phyloP scores from a whole-genome alignment of 139 green algal genomes.

The Zygnema circumcarinatum region DNA sequence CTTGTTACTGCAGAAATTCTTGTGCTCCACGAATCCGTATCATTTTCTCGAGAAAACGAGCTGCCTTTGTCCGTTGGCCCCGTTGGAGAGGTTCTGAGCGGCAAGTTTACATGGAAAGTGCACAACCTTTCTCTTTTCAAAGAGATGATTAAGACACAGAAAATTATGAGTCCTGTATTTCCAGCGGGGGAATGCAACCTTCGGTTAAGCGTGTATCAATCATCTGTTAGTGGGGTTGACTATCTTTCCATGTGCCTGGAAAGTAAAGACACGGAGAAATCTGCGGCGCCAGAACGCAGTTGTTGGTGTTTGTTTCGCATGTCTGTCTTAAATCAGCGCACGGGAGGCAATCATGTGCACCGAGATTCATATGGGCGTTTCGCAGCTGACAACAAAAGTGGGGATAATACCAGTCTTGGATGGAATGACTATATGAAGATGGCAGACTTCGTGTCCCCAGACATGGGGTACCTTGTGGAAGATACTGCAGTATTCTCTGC shows the following conservation, averaged over 20 bases:
- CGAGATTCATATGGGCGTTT: constrained; percentile 78
- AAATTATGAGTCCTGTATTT: constrained; percentile 80
- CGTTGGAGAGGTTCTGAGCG: constrained; percentile 66
- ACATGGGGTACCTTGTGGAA: constrained; percentile 55
- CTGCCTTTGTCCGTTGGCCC: constrained; percentile 9
- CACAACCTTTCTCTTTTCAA: constrained; percentile 76
- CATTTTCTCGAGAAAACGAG: constrained; percentile 59
- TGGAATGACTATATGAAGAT: constrained; percentile 84
- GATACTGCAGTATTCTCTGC: constrained; percentile 70
- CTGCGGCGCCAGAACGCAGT: constrained; percentile 60
- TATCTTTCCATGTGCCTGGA: constrained; percentile 71
- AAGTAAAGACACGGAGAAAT: constrained; percentile 71
- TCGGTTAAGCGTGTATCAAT: constrained; percentile 74
- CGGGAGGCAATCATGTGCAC: constrained; percentile 66
- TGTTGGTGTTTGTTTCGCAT: constrained; percentile 81
- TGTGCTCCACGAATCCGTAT: constrained; percentile 69
- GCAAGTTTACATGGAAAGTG: constrained; percentile 74
- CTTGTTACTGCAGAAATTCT: constrained; percentile 72
- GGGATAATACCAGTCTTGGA: constrained; percentile 76
- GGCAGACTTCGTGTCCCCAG: constrained; percentile 50
- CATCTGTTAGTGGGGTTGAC: constrained; percentile 61
- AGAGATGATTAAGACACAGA: constrained; percentile 80
- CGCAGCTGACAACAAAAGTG: constrained; percentile 68
- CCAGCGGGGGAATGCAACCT: constrained; percentile 75
- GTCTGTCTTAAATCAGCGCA: constrained; percentile 65